Conservation (phyloP, 768 basidiomycete species). For the Dendrothele bispora region DNA sequence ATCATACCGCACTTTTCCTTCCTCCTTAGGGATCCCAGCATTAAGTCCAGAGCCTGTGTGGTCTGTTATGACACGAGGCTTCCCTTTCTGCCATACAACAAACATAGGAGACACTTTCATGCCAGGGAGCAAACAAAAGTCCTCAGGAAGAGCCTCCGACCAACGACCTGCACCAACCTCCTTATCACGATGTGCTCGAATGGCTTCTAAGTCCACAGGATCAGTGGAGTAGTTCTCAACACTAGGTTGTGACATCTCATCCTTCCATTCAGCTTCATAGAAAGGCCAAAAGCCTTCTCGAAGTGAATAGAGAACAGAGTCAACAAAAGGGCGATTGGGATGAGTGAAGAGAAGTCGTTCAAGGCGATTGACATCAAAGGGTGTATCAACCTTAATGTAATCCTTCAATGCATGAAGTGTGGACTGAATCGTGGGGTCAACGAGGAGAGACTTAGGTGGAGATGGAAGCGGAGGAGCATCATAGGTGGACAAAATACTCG, state of each 20-base stretch:
- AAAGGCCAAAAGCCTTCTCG: slow-evolving; percentile 34
- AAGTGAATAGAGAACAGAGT: slow-evolving; percentile 21
- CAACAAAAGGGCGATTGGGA: slow-evolving; percentile 20
- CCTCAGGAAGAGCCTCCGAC: slow-evolving; percentile 9
- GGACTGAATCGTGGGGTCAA: slow-evolving; percentile 2
- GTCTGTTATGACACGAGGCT: slow-evolving; percentile 25
- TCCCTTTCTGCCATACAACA: slow-evolving; percentile 25
- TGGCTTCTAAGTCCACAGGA: slow-evolving; percentile 10
- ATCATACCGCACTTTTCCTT: slow-evolving; percentile 22
- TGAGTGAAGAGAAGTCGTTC: slow-evolving; percentile 13
- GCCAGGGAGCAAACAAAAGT: too few species aligned
- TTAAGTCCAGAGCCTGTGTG: slow-evolving; percentile 23
- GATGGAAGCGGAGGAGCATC: too few species aligned
- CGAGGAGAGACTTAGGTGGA: slow-evolving; percentile 7
- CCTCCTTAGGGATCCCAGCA: slow-evolving; percentile 14
- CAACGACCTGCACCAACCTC: slow-evolving; percentile 18
- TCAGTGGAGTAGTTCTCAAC: slow-evolving; percentile 13
- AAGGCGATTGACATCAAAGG: slow-evolving; percentile 16
- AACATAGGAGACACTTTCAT: slow-evolving; percentile 28
- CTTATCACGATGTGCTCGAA: slow-evolving; percentile 16
- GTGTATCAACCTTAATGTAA: slow-evolving; percentile 17
- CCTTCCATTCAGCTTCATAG: slow-evolving; percentile 20
- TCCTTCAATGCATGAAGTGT: slow-evolving; percentile 4
- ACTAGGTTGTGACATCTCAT: background rate
- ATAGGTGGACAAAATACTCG: background rate